Evolutionary conservation across 2,329 filamentous ascomycete genomes (phyloP).

Genomic region (Fusarium armeniacum): DNA sequence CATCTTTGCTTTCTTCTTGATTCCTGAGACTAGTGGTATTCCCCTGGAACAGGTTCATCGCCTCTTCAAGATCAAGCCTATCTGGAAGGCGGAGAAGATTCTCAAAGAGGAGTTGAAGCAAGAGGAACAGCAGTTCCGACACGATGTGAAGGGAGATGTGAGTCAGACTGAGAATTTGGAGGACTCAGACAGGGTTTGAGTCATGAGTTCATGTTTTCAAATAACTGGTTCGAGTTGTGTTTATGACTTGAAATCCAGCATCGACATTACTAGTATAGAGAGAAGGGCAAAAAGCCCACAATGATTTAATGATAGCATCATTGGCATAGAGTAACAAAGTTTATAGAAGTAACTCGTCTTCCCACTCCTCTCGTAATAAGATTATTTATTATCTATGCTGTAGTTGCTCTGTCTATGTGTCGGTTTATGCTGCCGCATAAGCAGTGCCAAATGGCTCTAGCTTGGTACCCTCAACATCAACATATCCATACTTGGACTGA

Average conservation of each 20-base stretch:
- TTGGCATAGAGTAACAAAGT: not conserved
- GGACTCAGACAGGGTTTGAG: not conserved
- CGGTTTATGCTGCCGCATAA: constrained; percentile 24
- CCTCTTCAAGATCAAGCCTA: constrained; percentile 58
- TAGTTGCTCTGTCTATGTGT: not conserved
- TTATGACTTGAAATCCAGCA: not conserved
- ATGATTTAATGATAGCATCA: not conserved
- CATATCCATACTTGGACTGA: constrained; percentile 51
- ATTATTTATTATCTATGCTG: not conserved
- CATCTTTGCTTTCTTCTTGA: constrained; percentile 64
- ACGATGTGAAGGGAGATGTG: constrained; percentile 38
- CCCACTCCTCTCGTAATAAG: not conserved
- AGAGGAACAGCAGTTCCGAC: constrained; percentile 43
- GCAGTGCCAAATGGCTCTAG: constrained; percentile 54
- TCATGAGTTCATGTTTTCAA: not conserved
- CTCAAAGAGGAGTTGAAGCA: constrained; percentile 39
- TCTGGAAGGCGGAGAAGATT: constrained; percentile 44
- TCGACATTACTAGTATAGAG: not conserved
- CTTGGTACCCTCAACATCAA: constrained; percentile 52
- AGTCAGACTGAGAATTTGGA: constrained; percentile 25
- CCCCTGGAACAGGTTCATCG: constrained; percentile 65
- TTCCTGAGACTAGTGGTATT: constrained; percentile 68
- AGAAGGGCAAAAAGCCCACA: not conserved
- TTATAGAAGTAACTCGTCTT: not conserved
- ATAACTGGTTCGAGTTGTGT: not conserved